Percentiles rank a stretch among this genome's conserved stretches.
Conservation (phyloP, 2,329 filamentous ascomycete genomes). For the Domatiomyces catenatus region DNA sequence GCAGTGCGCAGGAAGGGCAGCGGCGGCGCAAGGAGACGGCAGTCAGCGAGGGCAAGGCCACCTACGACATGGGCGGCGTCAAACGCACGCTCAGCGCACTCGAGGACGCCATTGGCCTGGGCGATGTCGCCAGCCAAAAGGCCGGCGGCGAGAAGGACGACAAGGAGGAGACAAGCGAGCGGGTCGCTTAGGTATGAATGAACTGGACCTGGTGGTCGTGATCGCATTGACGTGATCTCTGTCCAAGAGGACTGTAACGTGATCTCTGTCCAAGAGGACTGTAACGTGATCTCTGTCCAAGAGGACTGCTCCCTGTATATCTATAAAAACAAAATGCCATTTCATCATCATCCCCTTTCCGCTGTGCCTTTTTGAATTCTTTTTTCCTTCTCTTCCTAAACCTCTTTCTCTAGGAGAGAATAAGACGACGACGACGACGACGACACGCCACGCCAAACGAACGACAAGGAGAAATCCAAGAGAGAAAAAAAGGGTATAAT, state of each 20-base stretch:
- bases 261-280: no score
- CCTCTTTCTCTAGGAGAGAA: no score
- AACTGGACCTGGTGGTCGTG: background rate
- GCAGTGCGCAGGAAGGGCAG: conserved; percentile 67
- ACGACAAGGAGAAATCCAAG: no score
- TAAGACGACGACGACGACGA: no score
- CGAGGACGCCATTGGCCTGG: background rate
- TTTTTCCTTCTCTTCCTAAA: no score
- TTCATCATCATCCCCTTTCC: no score
- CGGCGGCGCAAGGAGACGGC: conserved; percentile 50
- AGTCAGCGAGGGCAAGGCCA: conserved; percentile 40
- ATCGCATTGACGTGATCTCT: background rate
- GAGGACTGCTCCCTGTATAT: no score
- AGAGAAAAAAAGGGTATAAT: background rate
- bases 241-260: no score
- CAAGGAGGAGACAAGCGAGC: background rate
- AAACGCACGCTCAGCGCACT: conserved; percentile 1
- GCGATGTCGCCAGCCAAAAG: background rate
- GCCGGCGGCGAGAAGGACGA: background rate
- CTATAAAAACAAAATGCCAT: no score
- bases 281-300: background rate
- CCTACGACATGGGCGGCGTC: conserved; percentile 31
- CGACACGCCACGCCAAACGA: no score
- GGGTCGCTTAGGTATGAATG: background rate
- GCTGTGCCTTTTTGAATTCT: no score